Base-by-base conservation (phyloP, 768 basidiomycete species). In the Russula olivacea region DNA sequence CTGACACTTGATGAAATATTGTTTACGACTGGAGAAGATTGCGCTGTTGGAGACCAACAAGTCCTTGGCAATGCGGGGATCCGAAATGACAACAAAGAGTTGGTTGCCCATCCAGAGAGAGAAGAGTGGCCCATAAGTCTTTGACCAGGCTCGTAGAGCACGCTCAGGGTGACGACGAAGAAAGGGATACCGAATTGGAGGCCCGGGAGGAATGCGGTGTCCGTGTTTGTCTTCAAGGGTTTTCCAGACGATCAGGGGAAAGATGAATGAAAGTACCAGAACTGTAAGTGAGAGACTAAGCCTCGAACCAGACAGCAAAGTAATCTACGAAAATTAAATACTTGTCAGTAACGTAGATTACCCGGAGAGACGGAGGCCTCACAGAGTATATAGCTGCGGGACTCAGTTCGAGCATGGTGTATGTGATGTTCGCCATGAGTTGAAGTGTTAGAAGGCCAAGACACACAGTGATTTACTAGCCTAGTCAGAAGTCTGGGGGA, bases 81-180 rank as follows among this genome's bases (percentile, higher is more conserved):
- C 78, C 7, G 79, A 80, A 40, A 81, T 61, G 51, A 79, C 71
- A 52, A 81, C 73, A 64, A 80, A 77, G 25, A 79, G 76, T 63
- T 80, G 80, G 63, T 78, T 76, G 21, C 80, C 80, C 25, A 81
- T 73, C 74, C 75, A 78, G 56, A 81, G 61, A 9, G 80, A 80
- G 64, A 76, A 81, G 8, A 81, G 57, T 0, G 77, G 70, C 0
- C 80, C 80, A 60, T 74, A 81, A 58, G 73, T 74, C 59, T 75
- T 75, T 2, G 76, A 74, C 80, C 80, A 81, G 36, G 68, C 66
- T 59, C 77, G 73, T 15, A 81, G 72, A 3, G 74, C 74, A 34
- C 76, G 72, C 68, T 81, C 80, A 2, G 80, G 78, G 45, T 77
- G 79, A 15, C 72, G 60, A 4, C 75, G 75, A 25, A 80, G 72